phyloP scores from a whole-genome alignment of 176 grass and related monocot genomes.

The Secale cereale region DNA sequence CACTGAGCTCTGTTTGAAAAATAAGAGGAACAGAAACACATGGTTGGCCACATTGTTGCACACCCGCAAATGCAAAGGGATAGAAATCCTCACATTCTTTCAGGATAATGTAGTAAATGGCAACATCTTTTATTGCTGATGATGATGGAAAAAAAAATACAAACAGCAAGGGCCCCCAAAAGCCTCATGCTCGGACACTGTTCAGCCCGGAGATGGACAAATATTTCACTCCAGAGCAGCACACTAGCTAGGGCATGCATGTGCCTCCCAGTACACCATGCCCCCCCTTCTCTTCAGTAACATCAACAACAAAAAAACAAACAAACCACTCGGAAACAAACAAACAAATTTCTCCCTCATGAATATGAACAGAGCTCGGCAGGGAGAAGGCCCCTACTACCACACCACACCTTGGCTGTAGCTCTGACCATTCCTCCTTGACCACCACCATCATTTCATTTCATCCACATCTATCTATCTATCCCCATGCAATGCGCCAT shows the following conservation, averaged over 20 bases:
- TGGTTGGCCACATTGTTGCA: not conserved
- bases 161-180: constrained; percentile 58
- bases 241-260: constrained; percentile 41
- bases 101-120: constrained; percentile 34
- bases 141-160: constrained; percentile 25
- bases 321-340: constrained; percentile 56
- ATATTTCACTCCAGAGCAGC: constrained; percentile 62
- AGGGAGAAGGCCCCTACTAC: constrained; percentile 21
- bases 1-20: not conserved
- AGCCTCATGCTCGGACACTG: constrained; percentile 57
- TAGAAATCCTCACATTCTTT: not conserved
- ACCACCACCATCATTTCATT: constrained; percentile 45
- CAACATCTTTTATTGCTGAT: constrained; percentile 44
- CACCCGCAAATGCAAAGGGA: not conserved
- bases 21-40: not conserved
- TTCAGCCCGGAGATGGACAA: constrained; percentile 61
- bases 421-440: constrained; percentile 36
- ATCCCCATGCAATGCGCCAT: not conserved
- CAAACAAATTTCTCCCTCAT: constrained; percentile 52
- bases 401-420: constrained; percentile 33
- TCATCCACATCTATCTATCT: constrained; percentile 21
- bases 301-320: constrained; percentile 62
- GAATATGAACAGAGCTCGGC: constrained; percentile 55
- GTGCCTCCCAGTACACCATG: constrained; percentile 53
- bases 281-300: constrained; percentile 22